Base-by-base conservation (phyloP, 2,329 filamentous ascomycete genomes). In the Alternaria atra region DNA sequence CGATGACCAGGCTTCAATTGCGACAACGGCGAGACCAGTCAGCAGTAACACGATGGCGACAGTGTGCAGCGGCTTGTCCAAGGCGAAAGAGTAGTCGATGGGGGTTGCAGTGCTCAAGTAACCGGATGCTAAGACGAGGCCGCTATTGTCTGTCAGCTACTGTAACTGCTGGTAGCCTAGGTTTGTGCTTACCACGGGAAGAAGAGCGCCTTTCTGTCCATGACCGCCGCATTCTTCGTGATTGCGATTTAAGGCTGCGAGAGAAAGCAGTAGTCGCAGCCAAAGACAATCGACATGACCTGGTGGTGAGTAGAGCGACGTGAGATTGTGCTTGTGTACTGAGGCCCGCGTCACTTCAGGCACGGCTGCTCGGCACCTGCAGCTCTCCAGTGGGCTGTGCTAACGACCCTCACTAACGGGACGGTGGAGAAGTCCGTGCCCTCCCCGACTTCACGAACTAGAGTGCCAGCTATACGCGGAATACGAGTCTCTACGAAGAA, bases 31-130 rank as follows among this genome's bases (percentile, higher is more conserved):
- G 39, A 76, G 67, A 29, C 77, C 76, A 27, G 71, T 73, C 23
- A 77, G 60, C 55, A 76, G 64, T 63, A 79, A 58, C 20, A 78
- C 67, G n/a, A 72, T 52, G 55, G 63, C 71, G 58, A 65, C 55
- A 5, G 75, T 74, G 63, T 78, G 77, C 52, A 79, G 66, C 43
- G 77, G 76, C 58, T 77, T 75, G 63, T 78, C 74, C 54, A 78
- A 62, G 56, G 75, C 75, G 55, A 78, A 77, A 12, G 76, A 77
- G 52, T 74, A 70, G 44, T 73, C 67, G 61, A 69, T 40, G 63
- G 69, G 69, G 27, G 73, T 63, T 29, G 71, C 64, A 48, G 72
- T 72, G 52, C 71, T 69, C 61, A 79, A 66, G 63, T 78, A 77
- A 30, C 63, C 65, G 44, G 71, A 70, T 65, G 72, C 73, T 69